These are phyloP conservation scores for Phaseolus lunatus DNA, from an alignment of 306 rosid genomes.

Conservation along the genomic window DNA sequence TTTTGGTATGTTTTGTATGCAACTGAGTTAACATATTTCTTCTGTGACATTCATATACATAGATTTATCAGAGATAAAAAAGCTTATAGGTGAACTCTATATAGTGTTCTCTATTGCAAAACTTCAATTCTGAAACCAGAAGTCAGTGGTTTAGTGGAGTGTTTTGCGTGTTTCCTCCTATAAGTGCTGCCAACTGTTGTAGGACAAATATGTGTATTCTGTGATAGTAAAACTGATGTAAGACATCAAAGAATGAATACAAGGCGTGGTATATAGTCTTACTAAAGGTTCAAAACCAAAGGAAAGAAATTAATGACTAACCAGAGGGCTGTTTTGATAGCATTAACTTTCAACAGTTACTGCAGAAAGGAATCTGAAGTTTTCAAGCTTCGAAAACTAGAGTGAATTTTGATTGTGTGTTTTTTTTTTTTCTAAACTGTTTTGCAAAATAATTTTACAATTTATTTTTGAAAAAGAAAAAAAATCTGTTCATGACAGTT, in stretches of 20 bases:
- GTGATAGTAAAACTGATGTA: too few relatives aligned
- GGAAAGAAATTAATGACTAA: background rate
- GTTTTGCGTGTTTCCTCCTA: background rate
- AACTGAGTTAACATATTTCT: slow-evolving; percentile 28
- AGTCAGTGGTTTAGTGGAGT: slow-evolving; percentile 13
- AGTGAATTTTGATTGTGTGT: background rate
- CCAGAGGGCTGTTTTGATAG: slow-evolving; percentile 15
- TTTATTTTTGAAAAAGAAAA: background rate
- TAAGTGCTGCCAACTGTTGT: background rate
- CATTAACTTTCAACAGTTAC: background rate
- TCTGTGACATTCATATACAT: slow-evolving; percentile 16
- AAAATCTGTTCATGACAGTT: background rate
- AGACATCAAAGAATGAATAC: background rate
- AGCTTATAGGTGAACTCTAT: background rate
- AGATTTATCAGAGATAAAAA: slow-evolving; percentile 10
- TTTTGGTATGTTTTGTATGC: slow-evolving; percentile 65
- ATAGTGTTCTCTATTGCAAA: background rate
- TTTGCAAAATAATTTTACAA: background rate
- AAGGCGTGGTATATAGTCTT: background rate
- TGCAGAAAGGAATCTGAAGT: slow-evolving; percentile 8
- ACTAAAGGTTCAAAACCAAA: background rate
- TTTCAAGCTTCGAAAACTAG: background rate
- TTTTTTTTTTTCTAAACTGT: background rate
- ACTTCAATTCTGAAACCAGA: slow-evolving; percentile 1
- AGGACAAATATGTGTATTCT: background rate